These are phyloP conservation scores for Dicorynia guianensis DNA, from an alignment of 306 rosid genomes.

Conservation along the genomic window DNA sequence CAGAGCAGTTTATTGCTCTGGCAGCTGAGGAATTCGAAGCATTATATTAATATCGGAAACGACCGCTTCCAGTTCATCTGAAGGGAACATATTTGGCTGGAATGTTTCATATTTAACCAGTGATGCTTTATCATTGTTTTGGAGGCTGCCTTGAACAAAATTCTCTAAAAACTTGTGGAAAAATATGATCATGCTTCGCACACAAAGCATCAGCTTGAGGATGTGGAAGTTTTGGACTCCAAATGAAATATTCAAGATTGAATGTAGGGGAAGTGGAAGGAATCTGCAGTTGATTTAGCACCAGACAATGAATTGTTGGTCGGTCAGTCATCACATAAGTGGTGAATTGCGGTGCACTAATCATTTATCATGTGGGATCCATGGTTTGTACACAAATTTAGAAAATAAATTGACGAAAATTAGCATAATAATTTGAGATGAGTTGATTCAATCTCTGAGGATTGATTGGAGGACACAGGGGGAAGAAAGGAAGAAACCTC, in stretches of 20 bases:
- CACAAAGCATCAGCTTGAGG: constrained; percentile 62
- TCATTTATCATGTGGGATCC: too few relatives aligned
- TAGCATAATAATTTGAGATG: too few relatives aligned
- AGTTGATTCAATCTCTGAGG: too few relatives aligned
- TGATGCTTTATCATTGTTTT: constrained; percentile 54
- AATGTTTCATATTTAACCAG: constrained; percentile 56
- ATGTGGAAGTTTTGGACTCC: constrained; percentile 69
- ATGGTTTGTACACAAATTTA: too few relatives aligned
- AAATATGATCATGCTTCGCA: constrained; percentile 61
- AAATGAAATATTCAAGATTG: constrained; percentile 52
- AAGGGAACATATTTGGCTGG: constrained; percentile 68
- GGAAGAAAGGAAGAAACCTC: too few relatives aligned
- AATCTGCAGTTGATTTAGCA: constrained; percentile 65
- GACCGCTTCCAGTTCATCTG: constrained; percentile 70
- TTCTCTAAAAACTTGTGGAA: constrained; percentile 56
- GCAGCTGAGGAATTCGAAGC: constrained; percentile 66
- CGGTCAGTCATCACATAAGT: constrained; percentile 58
- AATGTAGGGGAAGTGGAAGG: constrained; percentile 65
- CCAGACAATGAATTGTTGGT: constrained; percentile 63
- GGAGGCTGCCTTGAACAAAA: constrained; percentile 55
- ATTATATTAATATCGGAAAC: constrained; percentile 64
- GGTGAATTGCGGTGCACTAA: constrained; percentile 63
- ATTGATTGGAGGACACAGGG: too few relatives aligned
- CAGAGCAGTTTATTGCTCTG: constrained; percentile 63
- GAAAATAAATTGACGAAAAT: too few relatives aligned